phyloP scores from a whole-genome alignment of 2,329 filamentous ascomycete species.

The Verticillium dahliae region DNA sequence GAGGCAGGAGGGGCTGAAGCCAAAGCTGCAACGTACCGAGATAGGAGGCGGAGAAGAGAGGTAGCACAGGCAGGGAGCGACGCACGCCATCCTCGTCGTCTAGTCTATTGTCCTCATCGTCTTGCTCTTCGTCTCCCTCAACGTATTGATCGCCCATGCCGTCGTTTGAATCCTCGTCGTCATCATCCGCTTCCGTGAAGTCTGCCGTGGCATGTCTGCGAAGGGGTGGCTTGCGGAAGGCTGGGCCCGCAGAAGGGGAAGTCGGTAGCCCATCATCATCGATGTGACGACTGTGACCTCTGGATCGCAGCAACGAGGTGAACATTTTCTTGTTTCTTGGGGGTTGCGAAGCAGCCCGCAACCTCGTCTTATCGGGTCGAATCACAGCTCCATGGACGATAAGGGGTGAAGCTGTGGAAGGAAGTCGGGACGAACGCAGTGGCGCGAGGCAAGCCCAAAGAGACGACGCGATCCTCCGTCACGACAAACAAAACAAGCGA shows the following conservation, averaged over 20 bases:
- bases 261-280: conserved; percentile 6
- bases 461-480: neutral
- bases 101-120: conserved; percentile 30
- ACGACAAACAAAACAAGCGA: neutral
- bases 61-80: conserved; percentile 43
- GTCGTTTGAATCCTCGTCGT: conserved; percentile 34
- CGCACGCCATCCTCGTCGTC: conserved; percentile 25
- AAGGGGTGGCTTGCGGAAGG: conserved; percentile 24
- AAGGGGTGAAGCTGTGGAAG: neutral
- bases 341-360: conserved; percentile 1
- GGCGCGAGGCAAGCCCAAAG: neutral
- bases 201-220: conserved; percentile 54
- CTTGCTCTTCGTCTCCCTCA: conserved; percentile 23
- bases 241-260: conserved; percentile 11
- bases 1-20: neutral
- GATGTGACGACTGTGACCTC: conserved; percentile 8
- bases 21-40: conserved; percentile 47
- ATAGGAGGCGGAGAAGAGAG: conserved; percentile 74
- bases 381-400: conserved; percentile 3
- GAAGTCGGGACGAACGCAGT: neutral
- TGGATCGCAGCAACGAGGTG: conserved; percentile 13
- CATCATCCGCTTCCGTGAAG: conserved; percentile 58
- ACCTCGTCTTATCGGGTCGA: neutral
- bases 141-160: conserved; percentile 12
- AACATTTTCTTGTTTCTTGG: conserved; percentile 9